Evolutionary conservation across 2,329 filamentous ascomycete genomes (phyloP).

Genomic region (Lachnellula willkommii): DNA sequence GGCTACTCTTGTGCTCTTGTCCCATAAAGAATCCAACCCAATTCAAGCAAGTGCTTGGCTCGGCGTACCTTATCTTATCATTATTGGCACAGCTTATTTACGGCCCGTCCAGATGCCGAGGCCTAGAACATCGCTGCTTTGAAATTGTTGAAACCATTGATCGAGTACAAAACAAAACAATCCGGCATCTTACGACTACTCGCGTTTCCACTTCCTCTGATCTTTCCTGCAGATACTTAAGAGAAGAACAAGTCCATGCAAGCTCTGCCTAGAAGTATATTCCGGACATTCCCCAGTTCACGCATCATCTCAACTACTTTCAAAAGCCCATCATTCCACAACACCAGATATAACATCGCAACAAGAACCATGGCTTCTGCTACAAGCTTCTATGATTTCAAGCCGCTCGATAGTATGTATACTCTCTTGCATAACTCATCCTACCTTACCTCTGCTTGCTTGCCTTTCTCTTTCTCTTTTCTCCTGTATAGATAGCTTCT

Average conservation of each 20-base stretch:
- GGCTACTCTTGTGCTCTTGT: not conserved
- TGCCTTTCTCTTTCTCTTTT: not conserved
- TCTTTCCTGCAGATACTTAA: too few species aligned
- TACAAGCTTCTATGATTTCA: constrained; percentile 76
- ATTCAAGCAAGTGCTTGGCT: not conserved
- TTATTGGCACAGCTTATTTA: too few species aligned
- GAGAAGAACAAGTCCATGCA: not conserved
- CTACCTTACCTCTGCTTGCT: not conserved
- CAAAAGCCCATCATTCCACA: not conserved
- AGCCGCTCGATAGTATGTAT: constrained; percentile 69
- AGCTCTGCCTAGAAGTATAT: not conserved
- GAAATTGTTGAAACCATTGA: not conserved
- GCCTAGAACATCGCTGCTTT: not conserved
- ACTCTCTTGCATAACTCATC: not conserved
- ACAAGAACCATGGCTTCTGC: constrained; percentile 55
- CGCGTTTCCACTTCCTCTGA: too few species aligned
- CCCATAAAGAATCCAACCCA: not conserved
- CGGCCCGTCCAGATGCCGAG: not conserved
- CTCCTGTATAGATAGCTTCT: not conserved
- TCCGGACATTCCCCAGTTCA: constrained; percentile 2
- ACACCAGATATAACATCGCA: not conserved
- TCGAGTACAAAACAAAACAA: too few species aligned
- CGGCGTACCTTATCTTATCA: not conserved
- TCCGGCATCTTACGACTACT: too few species aligned
- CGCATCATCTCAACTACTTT: not conserved